phyloP scores from a whole-genome alignment of 495 filamentous ascomycete species.

The Aspergillus panamensis region DNA sequence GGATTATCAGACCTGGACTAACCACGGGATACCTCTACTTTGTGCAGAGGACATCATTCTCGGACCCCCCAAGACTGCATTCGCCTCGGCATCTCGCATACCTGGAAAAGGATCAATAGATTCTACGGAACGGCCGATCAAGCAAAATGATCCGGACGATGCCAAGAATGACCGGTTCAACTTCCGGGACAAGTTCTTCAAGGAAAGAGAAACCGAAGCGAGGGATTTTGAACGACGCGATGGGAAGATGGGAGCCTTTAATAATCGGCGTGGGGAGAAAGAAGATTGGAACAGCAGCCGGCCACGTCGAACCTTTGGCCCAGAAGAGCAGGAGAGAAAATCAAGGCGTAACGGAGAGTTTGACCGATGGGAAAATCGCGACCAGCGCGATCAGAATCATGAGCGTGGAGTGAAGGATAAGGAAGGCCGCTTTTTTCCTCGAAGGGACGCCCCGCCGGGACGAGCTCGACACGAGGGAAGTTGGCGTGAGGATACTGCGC shows the following conservation, averaged over 20 bases:
- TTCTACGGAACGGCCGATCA: constrained; percentile 43
- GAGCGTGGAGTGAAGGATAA: constrained; percentile 40
- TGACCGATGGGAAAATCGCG: constrained; percentile 55
- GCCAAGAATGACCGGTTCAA: constrained; percentile 58
- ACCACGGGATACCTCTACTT: constrained; percentile 29
- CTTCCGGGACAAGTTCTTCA: constrained; percentile 54
- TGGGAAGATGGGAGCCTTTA: constrained; percentile 33
- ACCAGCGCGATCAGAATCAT: constrained; percentile 47
- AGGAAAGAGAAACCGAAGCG: constrained; percentile 46
- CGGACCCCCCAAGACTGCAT: constrained; percentile 80
- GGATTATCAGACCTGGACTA: constrained; percentile 15
- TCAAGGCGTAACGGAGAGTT: constrained; percentile 60
- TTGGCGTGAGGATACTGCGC: constrained; percentile 53
- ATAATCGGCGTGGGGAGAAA: constrained; percentile 46
- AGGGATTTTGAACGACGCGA: constrained; percentile 44
- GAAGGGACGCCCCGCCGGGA: constrained; percentile 45
- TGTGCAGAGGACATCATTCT: constrained; percentile 80
- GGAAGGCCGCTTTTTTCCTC: constrained; percentile 45
- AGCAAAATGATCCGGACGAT: constrained; percentile 48
- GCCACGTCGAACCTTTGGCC: constrained; percentile 49
- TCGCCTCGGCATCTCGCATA: constrained; percentile 74
- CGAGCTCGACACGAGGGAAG: constrained; percentile 52
- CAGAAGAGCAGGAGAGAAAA: constrained; percentile 53
- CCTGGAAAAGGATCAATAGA: constrained; percentile 51
- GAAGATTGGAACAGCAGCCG: constrained; percentile 60